phyloP scores from a whole-genome alignment of 768 basidiomycete species.

The Dentipellis sp. region DNA sequence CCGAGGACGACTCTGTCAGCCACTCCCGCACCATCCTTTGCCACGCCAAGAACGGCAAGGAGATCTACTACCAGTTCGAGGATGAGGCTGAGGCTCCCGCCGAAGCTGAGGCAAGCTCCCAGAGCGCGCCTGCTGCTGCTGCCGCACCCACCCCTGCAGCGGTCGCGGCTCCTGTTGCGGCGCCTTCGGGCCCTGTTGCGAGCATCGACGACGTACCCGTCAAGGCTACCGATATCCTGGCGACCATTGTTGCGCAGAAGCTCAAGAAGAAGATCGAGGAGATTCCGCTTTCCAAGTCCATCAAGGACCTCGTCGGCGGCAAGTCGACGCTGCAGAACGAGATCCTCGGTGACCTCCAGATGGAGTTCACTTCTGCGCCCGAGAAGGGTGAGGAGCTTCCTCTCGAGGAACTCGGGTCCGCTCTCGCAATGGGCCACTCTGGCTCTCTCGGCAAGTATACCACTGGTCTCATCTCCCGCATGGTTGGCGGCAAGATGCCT shows the following conservation, averaged over 20 bases:
- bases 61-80: slow-evolving; percentile 97
- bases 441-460: slow-evolving; percentile 94
- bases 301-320: slow-evolving; percentile 97
- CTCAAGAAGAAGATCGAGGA: slow-evolving; percentile 92
- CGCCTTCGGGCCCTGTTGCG: slow-evolving; percentile 36
- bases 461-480: slow-evolving; percentile 79
- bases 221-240: slow-evolving; percentile 83
- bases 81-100: slow-evolving; percentile 48
- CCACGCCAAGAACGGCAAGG: slow-evolving; percentile 91
- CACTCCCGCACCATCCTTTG: slow-evolving; percentile 78
- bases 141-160: slow-evolving; percentile 25
- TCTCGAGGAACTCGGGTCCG: slow-evolving; percentile 89
- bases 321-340: slow-evolving; percentile 99
- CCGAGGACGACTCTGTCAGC: slow-evolving; percentile 75
- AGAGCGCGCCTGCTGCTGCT: slow-evolving; percentile 22
- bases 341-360: slow-evolving; percentile 92
- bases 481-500: slow-evolving; percentile 95
- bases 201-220: slow-evolving; percentile 86
- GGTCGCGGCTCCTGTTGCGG: slow-evolving; percentile 31
- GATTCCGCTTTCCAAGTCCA: slow-evolving; percentile 83
- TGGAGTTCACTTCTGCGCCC: slow-evolving; percentile 90
- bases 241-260: slow-evolving; percentile 91
- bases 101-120: slow-evolving; percentile 25
- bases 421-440: slow-evolving; percentile 69
- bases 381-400: slow-evolving; percentile 98